A percentile compares a stretch with the other conserved stretches of the same genome.
Conservation (phyloP, 495 filamentous ascomycete genomes). For the Xylaria palmicola region DNA sequence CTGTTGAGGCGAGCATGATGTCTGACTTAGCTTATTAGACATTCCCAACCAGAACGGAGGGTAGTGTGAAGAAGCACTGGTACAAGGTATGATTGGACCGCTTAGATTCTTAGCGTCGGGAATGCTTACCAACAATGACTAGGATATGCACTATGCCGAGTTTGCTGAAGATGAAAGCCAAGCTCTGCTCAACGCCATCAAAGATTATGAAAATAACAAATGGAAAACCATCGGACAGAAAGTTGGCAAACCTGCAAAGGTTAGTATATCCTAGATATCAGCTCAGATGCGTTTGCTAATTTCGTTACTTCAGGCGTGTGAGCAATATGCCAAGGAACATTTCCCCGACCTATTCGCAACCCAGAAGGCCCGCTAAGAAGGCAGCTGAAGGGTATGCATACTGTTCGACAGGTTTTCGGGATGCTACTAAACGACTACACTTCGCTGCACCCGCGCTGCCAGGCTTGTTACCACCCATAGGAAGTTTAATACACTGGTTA, state of each 20-base stretch:
- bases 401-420: neutral
- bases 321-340: constrained; percentile 97
- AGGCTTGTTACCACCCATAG: neutral
- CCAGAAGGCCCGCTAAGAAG: constrained; percentile 32
- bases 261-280: constrained; percentile 30
- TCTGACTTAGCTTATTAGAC: constrained; percentile 55
- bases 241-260: constrained; percentile 97
- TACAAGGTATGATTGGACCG: constrained; percentile 71
- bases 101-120: constrained; percentile 7
- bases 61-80: constrained; percentile 99
- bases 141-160: constrained; percentile 99
- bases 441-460: neutral
- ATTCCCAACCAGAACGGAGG: constrained; percentile 90
- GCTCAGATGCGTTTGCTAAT: constrained; percentile 12
- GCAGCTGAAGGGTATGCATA: too few relatives aligned
- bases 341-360: constrained; percentile 55
- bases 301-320: constrained; percentile 68
- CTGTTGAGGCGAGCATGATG: neutral
- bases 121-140: constrained; percentile 27
- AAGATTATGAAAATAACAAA: constrained; percentile 97
- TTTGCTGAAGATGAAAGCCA: constrained; percentile 97
- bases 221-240: constrained; percentile 97
- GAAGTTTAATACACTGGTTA: constrained; percentile 1
- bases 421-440: too few relatives aligned
- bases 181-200: constrained; percentile 88